Evolutionary conservation across 495 filamentous ascomycete genomes (phyloP).

Genomic region (Physcia stellaris): DNA sequence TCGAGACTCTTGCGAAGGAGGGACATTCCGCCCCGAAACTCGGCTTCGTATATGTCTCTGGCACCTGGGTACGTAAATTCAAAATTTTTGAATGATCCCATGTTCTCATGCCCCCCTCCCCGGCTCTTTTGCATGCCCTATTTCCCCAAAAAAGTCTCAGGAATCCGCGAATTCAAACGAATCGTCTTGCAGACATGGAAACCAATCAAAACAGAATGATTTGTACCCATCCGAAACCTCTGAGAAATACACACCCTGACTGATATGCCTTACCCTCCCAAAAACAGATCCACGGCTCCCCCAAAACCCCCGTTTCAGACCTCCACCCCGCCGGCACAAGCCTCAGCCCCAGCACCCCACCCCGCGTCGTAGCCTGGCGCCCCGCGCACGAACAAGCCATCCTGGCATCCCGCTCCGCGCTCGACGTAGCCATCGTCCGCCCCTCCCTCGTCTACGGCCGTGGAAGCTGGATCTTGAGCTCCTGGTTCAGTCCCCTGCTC

Average conservation of each 20-base stretch:
- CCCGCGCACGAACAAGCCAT: conserved; percentile 22
- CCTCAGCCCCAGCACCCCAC: conserved; percentile 9
- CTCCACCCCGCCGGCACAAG: conserved; percentile 19
- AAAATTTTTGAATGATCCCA: too few relatives aligned
- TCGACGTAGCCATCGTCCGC: conserved; percentile 14
- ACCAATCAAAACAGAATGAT: too few relatives aligned
- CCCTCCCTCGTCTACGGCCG: not conserved
- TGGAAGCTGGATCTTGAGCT: not conserved
- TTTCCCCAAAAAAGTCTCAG: too few relatives aligned
- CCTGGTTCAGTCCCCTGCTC: not conserved
- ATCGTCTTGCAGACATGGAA: too few relatives aligned
- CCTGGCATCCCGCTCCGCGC: conserved; percentile 18
- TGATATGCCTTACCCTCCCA: too few relatives aligned
- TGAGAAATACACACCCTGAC: too few relatives aligned
- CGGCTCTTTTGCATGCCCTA: too few relatives aligned
- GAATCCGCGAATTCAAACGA: too few relatives aligned
- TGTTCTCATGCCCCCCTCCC: too few relatives aligned
- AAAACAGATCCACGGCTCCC: conserved; percentile 27
- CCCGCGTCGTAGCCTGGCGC: conserved; percentile 15
- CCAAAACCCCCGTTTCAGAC: not conserved
- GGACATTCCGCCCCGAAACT: conserved; percentile 18
- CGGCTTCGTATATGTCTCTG: conserved; percentile 29
- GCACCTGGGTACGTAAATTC: too few relatives aligned
- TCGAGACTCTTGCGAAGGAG: conserved; percentile 8
- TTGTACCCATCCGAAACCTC: too few relatives aligned